A percentile compares a stretch with the other conserved stretches of the same genome.
Evolutionary conservation across 257 asterid genomes (phyloP).

Genomic region (Solanum piurae): DNA sequence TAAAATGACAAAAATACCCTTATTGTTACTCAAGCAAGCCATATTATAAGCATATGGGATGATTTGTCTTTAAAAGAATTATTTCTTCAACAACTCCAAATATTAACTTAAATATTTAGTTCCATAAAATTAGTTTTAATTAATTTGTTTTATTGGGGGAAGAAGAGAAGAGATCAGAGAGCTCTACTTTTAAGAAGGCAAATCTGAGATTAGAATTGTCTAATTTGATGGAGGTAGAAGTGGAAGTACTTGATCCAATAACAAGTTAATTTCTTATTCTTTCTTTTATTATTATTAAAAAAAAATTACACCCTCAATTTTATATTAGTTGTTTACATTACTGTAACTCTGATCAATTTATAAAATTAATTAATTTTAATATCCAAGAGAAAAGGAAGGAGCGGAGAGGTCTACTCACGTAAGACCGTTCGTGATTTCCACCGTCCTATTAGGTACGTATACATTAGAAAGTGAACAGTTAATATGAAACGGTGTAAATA

Average conservation of each 20-base stretch:
- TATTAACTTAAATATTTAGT: background rate
- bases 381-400: background rate
- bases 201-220: background rate
- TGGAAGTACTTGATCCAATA: background rate
- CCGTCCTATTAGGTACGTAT: fast-evolving
- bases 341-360: background rate
- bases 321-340: too few species aligned
- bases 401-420: fast-evolving
- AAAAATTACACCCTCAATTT: too few species aligned
- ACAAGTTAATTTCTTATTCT: background rate
- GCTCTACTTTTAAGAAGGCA: background rate
- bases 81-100: background rate
- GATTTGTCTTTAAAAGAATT: background rate
- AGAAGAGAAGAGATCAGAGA: background rate
- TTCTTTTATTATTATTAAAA: too few species aligned
- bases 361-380: too few species aligned
- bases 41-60: background rate
- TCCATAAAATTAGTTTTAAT: background rate
- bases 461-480: background rate
- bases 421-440: too few species aligned
- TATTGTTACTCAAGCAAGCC: background rate
- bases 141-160: background rate
- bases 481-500: background rate
- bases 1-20: background rate
- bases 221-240: background rate